Evolutionary conservation across 352 stramenopile genomes (phyloP).

Genomic region (Blastocystis sp.): DNA sequence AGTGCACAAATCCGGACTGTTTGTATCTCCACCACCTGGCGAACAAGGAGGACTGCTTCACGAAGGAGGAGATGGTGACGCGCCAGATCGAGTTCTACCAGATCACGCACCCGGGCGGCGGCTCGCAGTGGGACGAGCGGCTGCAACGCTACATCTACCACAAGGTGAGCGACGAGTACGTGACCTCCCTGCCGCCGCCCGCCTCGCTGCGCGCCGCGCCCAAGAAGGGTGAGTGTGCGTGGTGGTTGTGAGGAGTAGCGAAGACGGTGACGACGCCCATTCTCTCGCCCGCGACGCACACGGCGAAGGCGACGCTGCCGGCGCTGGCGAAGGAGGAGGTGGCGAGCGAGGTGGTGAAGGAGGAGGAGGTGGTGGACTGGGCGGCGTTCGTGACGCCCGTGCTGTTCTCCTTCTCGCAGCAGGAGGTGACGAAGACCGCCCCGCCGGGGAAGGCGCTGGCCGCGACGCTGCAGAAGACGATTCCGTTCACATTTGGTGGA

Average conservation of each 20-base stretch:
- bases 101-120: constrained; percentile 35
- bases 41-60: constrained; percentile 86
- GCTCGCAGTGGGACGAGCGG: constrained; percentile 52
- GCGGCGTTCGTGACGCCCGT: neutral
- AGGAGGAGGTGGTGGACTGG: neutral
- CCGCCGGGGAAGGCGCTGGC: neutral
- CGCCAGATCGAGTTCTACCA: constrained; percentile 45
- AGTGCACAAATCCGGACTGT: constrained; percentile 88
- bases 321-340: neutral
- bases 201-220: neutral
- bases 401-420: constrained; percentile 8
- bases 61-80: constrained; percentile 84
- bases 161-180: constrained; percentile 15
- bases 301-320: neutral
- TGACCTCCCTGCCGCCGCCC: constrained; percentile 34
- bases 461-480: neutral
- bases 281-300: neutral
- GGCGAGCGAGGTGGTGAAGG: neutral
- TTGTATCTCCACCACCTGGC: constrained; percentile 87
- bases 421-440: neutral
- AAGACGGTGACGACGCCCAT: neutral
- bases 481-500: constrained; percentile 22
- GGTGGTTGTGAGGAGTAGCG: neutral
- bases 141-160: constrained; percentile 31
- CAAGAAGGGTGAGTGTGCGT: neutral